Conservation (phyloP, 2,329 filamentous ascomycete genomes). For the Teratosphaeria pseudoeucalypti region DNA sequence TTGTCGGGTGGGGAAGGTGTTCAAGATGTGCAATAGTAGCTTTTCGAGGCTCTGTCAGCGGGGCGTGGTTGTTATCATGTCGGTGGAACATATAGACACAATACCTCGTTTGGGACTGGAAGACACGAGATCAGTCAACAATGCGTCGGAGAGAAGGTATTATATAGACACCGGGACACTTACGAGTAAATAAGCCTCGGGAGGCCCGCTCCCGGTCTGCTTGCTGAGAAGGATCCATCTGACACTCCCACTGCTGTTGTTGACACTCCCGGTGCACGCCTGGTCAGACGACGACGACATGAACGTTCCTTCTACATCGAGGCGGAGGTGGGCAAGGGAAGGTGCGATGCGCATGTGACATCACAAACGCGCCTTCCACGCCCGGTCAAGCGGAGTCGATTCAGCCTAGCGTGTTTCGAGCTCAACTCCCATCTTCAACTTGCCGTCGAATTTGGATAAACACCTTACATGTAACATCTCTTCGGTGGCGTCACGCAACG, state of each 20-base stretch:
- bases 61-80: background rate
- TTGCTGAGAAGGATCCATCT: conserved; percentile 1
- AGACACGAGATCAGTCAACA: background rate
- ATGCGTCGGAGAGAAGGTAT: background rate
- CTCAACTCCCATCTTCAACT: background rate
- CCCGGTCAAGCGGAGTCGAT: background rate
- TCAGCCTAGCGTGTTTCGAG: background rate
- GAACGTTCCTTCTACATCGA: too few species aligned
- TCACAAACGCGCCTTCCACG: background rate
- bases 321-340: background rate
- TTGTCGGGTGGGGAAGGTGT: conserved; percentile 30
- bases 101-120: conserved; percentile 23
- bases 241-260: too few species aligned
- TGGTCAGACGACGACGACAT: too few species aligned
- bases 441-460: background rate
- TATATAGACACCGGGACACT: background rate
- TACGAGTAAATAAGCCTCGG: conserved; percentile 14
- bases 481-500: too few species aligned
- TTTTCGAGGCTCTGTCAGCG: conserved; percentile 8
- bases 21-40: conserved; percentile 36
- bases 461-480: too few species aligned
- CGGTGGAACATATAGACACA: background rate
- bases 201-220: conserved; percentile 4
- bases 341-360: background rate
- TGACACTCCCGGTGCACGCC: too few species aligned